Base-by-base conservation (phyloP, 2,329 filamentous ascomycete genomes). In the Hortaea werneckii region DNA sequence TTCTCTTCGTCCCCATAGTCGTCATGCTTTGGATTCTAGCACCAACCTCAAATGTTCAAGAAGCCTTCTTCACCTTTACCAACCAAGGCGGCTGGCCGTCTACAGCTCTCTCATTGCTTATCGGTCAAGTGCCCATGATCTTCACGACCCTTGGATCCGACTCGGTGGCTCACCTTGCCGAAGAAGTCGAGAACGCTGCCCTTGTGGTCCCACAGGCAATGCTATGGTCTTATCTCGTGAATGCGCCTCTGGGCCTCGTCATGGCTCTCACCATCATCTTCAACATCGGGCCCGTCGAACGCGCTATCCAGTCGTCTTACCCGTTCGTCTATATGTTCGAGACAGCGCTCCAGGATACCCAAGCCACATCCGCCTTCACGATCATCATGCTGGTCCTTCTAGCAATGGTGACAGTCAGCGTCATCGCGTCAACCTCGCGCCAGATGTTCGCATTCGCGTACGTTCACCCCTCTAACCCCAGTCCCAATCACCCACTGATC, bases 131-230 rank as follows among this genome's bases (percentile, higher is more conserved):
- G 6, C 62, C 62, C 1, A 59, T 60, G 40, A 53, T 47, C 26
- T 62, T 61, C 39, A 50, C 55, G n/a, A 50, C 56, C 5, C 45
- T 56, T 1, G 54, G 56, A 5, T 55, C 43, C 37, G 68, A 71
- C 47, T 64, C 65, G 7, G 63, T 66, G 13, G 65, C 65, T 2
- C 65, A 71, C 46, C 66, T 72, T 57, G 56, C 67, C 2, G 67
- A 71, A 50, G 68, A 72, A 47, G 62, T 70, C 47, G 64, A 66
- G 45, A 61, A 69, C 28, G 67, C 68, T 1, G 60, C 63, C 13
- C 63, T 58, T 11, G 61, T 65, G 11, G 64, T 71, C 3, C 68
- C 69, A 2, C 58, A 59, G 32, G 63, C 65, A 6, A 69, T 71
- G 61, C 53, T 72, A 5, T 61, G 63, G 43, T 61, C 61, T 6